phyloP scores from a whole-genome alignment of 345 rosid species.

The Geranium brycei region DNA sequence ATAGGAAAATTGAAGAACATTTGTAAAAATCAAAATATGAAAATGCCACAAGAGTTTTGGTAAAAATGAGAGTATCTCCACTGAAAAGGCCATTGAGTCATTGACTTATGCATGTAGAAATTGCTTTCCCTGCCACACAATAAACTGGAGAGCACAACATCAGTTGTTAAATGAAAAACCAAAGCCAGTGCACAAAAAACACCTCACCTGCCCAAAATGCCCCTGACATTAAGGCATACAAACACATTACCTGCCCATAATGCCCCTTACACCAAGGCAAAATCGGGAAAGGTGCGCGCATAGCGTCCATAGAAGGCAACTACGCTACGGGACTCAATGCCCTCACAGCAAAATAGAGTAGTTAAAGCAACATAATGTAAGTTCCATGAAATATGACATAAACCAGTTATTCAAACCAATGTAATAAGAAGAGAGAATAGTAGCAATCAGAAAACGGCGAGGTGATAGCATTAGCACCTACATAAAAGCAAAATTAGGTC shows the following conservation, averaged over 20 bases:
- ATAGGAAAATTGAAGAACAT: too few species aligned
- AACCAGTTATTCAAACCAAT: neutral
- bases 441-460: neutral
- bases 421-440: neutral
- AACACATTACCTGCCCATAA: neutral
- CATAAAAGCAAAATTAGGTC: neutral
- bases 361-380: neutral
- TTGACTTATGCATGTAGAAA: neutral
- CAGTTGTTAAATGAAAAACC: neutral
- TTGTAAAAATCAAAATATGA: too few species aligned
- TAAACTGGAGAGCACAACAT: neutral
- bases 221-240: neutral
- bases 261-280: neutral
- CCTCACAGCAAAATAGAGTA: neutral
- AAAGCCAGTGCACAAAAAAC: neutral
- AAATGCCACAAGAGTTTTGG: too few species aligned
- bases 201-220: neutral
- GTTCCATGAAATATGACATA: neutral
- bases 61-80: too few species aligned
- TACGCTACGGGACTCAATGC: neutral
- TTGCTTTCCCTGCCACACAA: neutral
- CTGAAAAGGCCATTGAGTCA: neutral
- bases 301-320: too few species aligned
- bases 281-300: too few species aligned
- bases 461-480: neutral